A percentile compares a stretch with the other conserved stretches of the same genome.
phyloP scores from a whole-genome alignment of 2,329 filamentous ascomycete genomes.

The Monosporascus ibericus region DNA sequence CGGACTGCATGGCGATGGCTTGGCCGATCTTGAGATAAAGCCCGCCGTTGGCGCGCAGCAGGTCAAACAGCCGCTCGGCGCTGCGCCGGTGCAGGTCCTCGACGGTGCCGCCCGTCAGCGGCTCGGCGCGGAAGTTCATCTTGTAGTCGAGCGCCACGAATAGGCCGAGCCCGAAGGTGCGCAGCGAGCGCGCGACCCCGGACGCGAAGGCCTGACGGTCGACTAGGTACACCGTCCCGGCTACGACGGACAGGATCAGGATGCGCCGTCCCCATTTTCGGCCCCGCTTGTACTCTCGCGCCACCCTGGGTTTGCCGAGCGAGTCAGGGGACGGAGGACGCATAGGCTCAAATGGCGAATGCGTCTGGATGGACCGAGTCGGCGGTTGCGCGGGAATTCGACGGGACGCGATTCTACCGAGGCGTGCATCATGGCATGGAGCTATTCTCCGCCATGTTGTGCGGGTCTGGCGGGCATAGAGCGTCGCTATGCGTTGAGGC shows the following conservation, averaged over 20 bases:
- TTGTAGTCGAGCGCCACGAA: conserved; percentile 90
- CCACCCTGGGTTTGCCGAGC: conserved; percentile 64
- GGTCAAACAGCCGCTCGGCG: conserved; percentile 73
- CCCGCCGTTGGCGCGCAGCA: conserved; percentile 82
- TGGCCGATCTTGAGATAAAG: conserved; percentile 97
- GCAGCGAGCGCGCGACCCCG: conserved; percentile 68
- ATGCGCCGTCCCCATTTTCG: conserved; percentile 75
- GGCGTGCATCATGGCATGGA: conserved; percentile 1
- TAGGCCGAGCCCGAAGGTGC: conserved; percentile 75
- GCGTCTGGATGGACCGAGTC: conserved; percentile 18
- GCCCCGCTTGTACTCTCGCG: conserved; percentile 64
- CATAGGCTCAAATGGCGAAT: conserved; percentile 54
- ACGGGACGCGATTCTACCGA: background rate
- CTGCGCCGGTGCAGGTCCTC: conserved; percentile 76
- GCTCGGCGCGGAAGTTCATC: conserved; percentile 82
- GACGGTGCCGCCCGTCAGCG: conserved; percentile 66
- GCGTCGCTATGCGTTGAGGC: conserved; percentile 10
- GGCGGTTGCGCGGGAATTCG: conserved; percentile 1
- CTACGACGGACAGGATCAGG: conserved; percentile 51
- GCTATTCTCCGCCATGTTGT: background rate
- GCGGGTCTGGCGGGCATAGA: conserved; percentile 6
- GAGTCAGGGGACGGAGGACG: conserved; percentile 73
- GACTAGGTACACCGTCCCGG: conserved; percentile 58
- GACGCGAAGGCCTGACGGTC: conserved; percentile 76
- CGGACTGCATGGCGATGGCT: conserved; percentile 97